Base-by-base conservation (phyloP, 2,329 filamentous ascomycete genomes). In the Furcasterigmium sp. region DNA sequence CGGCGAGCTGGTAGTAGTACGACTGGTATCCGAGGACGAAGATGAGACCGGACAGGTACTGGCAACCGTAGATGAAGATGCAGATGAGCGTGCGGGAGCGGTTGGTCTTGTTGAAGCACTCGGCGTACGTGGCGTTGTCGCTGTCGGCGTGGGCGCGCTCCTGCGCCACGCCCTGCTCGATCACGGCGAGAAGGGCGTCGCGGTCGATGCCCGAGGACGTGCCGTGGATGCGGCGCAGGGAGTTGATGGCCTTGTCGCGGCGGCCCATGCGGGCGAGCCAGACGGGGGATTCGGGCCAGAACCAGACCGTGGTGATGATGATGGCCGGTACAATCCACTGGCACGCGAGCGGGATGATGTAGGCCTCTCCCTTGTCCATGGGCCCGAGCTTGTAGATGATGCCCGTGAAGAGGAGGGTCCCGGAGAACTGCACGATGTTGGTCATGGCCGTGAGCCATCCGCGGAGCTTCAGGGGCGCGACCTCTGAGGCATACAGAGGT, bases 271-370 rank as follows among this genome's bases (percentile, higher is more conserved):
- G 17, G 5, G 20, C 32, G 14, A 43, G 34, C 20, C 20, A 43
- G 19, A 30, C 19, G 15, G 41, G 41, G 5, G 19, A 28, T 18
- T 38, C 32, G 18, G 41, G 41, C 42, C 29, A 32, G 29, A 32
- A 32, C 29, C 29, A 32, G 29, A 32, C 29, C 29, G 29, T 32
- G 8, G n/a, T 15, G 29, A 32, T 32, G 29, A 32, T 15, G 29
- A 32, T 32, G 29, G 29, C 10, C 8, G 29, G 29, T 6, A 32
- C n/a, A 14, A 32, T 32, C 29, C 29, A 32, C 29, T 32, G 29
- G n/a, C 29, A 32, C 6, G 29, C 29, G 29, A 32, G 10, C 11
- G 29, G 29, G n/a, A 32, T 32, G 29, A 32, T 32, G 29, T 32
- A 32, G n/a, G 29, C 10, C 29, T 32, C 29, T 7, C 29, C n/a